Base-by-base conservation (phyloP, 2,329 filamentous ascomycete genomes). In the Uncinocarpus reesii region DNA sequence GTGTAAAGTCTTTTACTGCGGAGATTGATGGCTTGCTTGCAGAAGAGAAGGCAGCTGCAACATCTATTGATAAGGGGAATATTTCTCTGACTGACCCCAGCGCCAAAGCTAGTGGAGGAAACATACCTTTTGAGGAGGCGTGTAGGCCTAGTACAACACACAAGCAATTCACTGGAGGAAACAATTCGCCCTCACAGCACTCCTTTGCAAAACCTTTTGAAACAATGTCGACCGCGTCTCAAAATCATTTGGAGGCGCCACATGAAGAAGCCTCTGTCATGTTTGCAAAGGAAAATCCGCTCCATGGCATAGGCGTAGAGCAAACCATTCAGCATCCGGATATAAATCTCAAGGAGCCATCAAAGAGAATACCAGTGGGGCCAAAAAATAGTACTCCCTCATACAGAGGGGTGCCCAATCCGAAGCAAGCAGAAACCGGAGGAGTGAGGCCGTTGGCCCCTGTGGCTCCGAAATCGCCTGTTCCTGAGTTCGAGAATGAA, bases 1-100 rank as follows among this genome's bases (percentile, higher is more conserved):
- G 16, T 41, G 42, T 37, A 20, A 48, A 41, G 32, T 47, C 47
- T 16, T 48, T 52, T 37, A 44, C 40, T 31, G 44, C 47, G 31
- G 53, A 55, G 37, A 54, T 56, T 31, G 53, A 55, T n/a, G 48
- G 48, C 10, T 29, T 55, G 26, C 43, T 55, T 15, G 55, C 55
- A 4, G 55, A 56, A 32, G 53, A 41, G 7, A 55, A 50, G 42
- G 55, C 50, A n/a, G 53, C 55, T 29, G 47, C 50, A 28, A 41
- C 26, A 38, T n/a, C 24, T 36, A 32, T 46, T 36, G 29, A 52
- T 41, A 18, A 52, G 48, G 37, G 29, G 18, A 54, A 52, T 52
- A 31, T 15, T n/a, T 28, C 40, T 18, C 13, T 16, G 3, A 36
- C 11, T 36, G 24, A 37, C 7, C 18, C n/a, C 15, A 37, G 16